Base-by-base conservation (phyloP, 2,329 filamentous ascomycete genomes). In the Ascocoryne sarcoides region DNA sequence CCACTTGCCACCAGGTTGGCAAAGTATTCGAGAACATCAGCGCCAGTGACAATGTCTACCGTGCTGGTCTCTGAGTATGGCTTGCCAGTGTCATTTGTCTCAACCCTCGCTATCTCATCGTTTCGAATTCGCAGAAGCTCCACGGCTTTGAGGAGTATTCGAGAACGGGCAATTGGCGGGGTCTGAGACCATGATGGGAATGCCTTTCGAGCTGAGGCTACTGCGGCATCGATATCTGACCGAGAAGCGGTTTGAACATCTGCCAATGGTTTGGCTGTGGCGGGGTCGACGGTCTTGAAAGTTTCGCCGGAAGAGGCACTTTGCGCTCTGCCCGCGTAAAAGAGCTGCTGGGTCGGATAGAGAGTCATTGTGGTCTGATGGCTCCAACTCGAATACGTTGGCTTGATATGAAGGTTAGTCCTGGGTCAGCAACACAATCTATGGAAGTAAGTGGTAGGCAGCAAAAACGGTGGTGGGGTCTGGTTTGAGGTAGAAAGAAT, bases 31-130 rank as follows among this genome's bases (percentile, higher is more conserved):
- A 93, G 71, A 20, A 89, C 84, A 60, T 93, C 87, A 17, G 83
- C 84, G 35, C 87, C 86, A 0, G 86, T 92, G 31, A 81, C 73
- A 16, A 94, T 71, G 58, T 95, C 88, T 19, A 94, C 85, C 0
- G 81, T 79, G 39, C 81, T 84, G 3, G 88, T 94, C 64, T 94
- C 87, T 3, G 82, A 82, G 62, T 75, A 90, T 5, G 87, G 77
- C 62, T 93, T 93, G 58, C 88, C 87, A 0, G 87, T 93, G 61
- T 94, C 87, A 55, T 82, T 70, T 2, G 86, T 93, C 65, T 94
- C 87, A 41, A 86, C 68, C 42, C 71, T 72, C 37, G 87, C 87
- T 31, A 94, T 79, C 42, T 79, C 77, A 56, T 93, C 83, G 61
- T 93, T 93, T 48, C 79, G 76, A 48, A 76, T 65, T 34, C 86